Conservation (phyloP, 2,329 filamentous ascomycete genomes). For the Xylariaceae sp. region DNA sequence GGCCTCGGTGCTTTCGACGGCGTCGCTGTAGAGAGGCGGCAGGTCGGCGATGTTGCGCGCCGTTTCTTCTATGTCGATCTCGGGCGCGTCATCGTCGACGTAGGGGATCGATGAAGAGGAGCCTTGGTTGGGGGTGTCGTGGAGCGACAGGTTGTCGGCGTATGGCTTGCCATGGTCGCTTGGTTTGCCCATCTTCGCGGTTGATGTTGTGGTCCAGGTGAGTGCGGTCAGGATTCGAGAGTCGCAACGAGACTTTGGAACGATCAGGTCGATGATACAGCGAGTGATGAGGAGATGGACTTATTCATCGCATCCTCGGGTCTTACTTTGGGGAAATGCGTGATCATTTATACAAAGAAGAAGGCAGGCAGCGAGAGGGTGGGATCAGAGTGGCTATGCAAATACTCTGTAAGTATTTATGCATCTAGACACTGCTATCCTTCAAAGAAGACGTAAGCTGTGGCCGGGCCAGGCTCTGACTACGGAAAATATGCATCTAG, state of each 20-base stretch:
- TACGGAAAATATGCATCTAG: too few species aligned
- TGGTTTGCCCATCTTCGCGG: conserved; percentile 28
- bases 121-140: conserved; percentile 25
- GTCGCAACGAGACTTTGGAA: not conserved
- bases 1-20: conserved; percentile 17
- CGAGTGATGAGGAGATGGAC: too few species aligned
- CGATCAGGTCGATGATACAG: too few species aligned
- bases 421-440: too few species aligned
- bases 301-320: too few species aligned
- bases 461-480: too few species aligned
- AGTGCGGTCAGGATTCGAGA: not conserved
- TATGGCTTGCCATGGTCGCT: conserved; percentile 9
- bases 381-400: too few species aligned
- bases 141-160: conserved; percentile 28
- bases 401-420: too few species aligned
- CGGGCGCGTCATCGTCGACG: conserved; percentile 26
- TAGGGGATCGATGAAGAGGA: conserved; percentile 19
- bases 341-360: too few species aligned
- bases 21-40: conserved; percentile 30
- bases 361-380: too few species aligned
- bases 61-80: conserved; percentile 28
- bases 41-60: conserved; percentile 28
- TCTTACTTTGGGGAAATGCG: too few species aligned
- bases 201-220: not conserved
- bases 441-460: too few species aligned